Evolutionary conservation across 352 stramenopile genomes (phyloP).

Genomic region (Phytophthora tentaculata): DNA sequence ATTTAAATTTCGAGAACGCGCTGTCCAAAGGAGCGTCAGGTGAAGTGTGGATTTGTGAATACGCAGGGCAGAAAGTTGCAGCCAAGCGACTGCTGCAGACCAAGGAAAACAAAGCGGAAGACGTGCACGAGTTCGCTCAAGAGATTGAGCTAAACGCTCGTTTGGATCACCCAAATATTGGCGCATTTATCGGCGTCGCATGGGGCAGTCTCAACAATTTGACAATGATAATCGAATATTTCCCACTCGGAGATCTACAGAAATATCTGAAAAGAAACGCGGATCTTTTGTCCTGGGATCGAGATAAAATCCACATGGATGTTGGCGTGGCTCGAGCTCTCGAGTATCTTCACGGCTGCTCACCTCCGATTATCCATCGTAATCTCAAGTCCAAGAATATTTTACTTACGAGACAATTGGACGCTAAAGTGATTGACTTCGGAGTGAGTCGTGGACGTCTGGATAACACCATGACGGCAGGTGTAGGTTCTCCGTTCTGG

Average conservation of each 20-base stretch:
- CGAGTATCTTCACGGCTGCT: constrained; percentile 36
- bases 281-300: constrained; percentile 37
- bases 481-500: not conserved
- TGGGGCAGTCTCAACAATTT: constrained; percentile 52
- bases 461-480: not conserved
- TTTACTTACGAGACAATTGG: not conserved
- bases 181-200: constrained; percentile 59
- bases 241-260: constrained; percentile 30
- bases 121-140: constrained; percentile 40
- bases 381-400: not conserved
- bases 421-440: not conserved
- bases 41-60: constrained; percentile 44
- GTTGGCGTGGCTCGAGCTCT: constrained; percentile 41
- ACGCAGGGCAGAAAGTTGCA: constrained; percentile 37
- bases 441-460: not conserved
- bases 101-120: constrained; percentile 33
- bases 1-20: constrained; percentile 22
- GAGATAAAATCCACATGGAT: constrained; percentile 56
- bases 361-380: constrained; percentile 41
- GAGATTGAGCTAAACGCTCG: constrained; percentile 53
- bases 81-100: constrained; percentile 52
- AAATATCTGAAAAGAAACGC: constrained; percentile 28
- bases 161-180: constrained; percentile 57
- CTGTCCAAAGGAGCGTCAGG: constrained; percentile 44
- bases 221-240: constrained; percentile 44